phyloP scores from a whole-genome alignment of 768 basidiomycete genomes.

The Tulasnella sp. region DNA sequence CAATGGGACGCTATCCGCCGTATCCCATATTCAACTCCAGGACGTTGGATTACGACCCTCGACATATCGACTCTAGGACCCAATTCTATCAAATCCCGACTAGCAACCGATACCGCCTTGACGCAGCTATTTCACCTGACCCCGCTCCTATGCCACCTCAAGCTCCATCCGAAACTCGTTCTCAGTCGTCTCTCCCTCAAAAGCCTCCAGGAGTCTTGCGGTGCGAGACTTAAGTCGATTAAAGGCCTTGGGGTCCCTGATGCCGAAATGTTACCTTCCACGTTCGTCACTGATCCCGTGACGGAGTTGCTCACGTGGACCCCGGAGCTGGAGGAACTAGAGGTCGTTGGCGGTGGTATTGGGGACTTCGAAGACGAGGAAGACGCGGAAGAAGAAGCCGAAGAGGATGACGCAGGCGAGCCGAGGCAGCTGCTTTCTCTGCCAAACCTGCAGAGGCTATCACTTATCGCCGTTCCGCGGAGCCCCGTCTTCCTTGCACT shows the following conservation, averaged over 20 bases:
- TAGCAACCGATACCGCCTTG: slow-evolving; percentile 55
- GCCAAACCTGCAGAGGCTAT: slow-evolving; percentile 49
- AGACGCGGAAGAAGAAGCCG: slow-evolving; percentile 28
- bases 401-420: neutral
- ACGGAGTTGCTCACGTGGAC: slow-evolving; percentile 32
- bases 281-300: slow-evolving; percentile 11
- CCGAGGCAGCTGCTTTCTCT: slow-evolving; percentile 42
- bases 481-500: slow-evolving; percentile 57
- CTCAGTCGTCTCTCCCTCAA: slow-evolving; percentile 53
- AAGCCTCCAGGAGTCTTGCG: slow-evolving; percentile 28
- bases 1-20: slow-evolving; percentile 85
- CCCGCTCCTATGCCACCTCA: slow-evolving; percentile 52
- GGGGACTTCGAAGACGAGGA: slow-evolving; percentile 43
- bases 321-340: slow-evolving; percentile 52
- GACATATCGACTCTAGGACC: slow-evolving; percentile 55
- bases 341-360: slow-evolving; percentile 52
- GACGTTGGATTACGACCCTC: slow-evolving; percentile 73
- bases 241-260: slow-evolving; percentile 17
- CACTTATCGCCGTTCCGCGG: slow-evolving; percentile 57
- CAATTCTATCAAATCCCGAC: slow-evolving; percentile 41
- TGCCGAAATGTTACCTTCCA: slow-evolving; percentile 39
- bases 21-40: slow-evolving; percentile 79
- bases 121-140: slow-evolving; percentile 56
- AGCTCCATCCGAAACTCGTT: slow-evolving; percentile 43
- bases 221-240: slow-evolving; percentile 4